These are phyloP conservation scores for Friedmanniomyces endolithicus DNA, from an alignment of 495 filamentous ascomycete genomes.

Conservation along the genomic window DNA sequence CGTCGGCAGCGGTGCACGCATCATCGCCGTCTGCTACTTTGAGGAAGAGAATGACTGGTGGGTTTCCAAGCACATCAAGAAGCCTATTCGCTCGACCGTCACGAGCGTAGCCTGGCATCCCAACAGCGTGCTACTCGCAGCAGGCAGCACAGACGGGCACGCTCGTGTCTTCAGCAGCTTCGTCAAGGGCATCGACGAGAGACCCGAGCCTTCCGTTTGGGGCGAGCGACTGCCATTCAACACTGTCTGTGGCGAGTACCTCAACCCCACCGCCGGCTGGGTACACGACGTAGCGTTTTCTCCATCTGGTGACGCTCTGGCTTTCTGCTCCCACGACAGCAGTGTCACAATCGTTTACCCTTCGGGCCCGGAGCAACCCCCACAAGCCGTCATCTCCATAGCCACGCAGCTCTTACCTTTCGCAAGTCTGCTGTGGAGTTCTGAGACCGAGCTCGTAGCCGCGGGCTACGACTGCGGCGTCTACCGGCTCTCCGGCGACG, in stretches of 20 bases:
- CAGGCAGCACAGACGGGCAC: constrained; percentile 94
- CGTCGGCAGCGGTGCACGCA: constrained; percentile 85
- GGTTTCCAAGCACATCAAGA: constrained; percentile 98
- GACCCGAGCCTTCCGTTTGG: constrained; percentile 83
- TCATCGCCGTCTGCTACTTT: constrained; percentile 97
- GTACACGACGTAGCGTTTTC: constrained; percentile 84
- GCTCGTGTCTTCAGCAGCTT: constrained; percentile 90
- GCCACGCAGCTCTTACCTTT: constrained; percentile 83
- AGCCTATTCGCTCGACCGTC: constrained; percentile 91
- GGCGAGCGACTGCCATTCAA: constrained; percentile 93
- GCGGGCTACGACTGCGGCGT: constrained; percentile 95
- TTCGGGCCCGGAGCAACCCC: constrained; percentile 79
- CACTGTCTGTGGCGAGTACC: constrained; percentile 89
- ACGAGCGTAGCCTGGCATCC: constrained; percentile 93
- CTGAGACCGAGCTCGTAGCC: constrained; percentile 86
- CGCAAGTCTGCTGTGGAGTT: constrained; percentile 81
- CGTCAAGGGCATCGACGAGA: constrained; percentile 82
- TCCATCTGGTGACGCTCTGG: constrained; percentile 78
- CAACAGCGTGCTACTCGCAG: constrained; percentile 85
- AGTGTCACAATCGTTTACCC: constrained; percentile 94
- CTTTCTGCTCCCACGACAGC: constrained; percentile 87
- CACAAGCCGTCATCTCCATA: constrained; percentile 74
- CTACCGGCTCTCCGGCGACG: constrained; percentile 74
- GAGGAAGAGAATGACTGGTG: constrained; percentile 99
- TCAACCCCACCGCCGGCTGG: constrained; percentile 95